Evolutionary conservation across 2,329 filamentous ascomycete species (phyloP), one percentile per base, ranked within the genome.

Genomic region (Fusarium stilboides): DNA sequence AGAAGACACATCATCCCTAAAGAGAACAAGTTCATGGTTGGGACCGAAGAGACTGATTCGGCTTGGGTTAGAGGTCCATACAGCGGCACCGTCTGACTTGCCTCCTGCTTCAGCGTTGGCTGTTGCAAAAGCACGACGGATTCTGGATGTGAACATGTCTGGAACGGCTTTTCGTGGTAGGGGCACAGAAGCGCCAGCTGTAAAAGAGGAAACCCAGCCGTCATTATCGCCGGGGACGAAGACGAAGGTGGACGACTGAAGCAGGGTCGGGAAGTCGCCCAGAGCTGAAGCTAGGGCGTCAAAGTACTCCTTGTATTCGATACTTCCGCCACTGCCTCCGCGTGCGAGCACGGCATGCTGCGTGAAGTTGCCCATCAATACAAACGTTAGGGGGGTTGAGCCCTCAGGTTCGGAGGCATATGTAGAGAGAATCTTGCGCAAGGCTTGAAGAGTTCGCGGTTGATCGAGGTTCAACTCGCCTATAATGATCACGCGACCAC

Each of bases 181-280:
- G 0, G 91, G 88, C 1, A 88, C 87, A 1, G 91, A 89, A 2
- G 92, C 91, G 6, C 93, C 93, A 3, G 90, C 91, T 1, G 89
- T 89, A 77, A 97, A 97, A 3, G 94, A 88, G 1, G 94, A 97
- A 7, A 91, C 89, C 96, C 96, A 99, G n/a, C 93, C 94, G 78
- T 99, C 96, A 77, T 98, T 97, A 80, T 98, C 95, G 31, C 96
- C 96, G 0, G 96, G 96, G 0, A 98, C 92, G 76, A 99, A 97
- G 33, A 97, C 85, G 77, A 98, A 97, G 0, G 92, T 95, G 7
- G 92, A 91, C 26, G 88, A 87, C 58, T 91, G 91, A 43, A 98
- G 86, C 15, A 99, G 86, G 1, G 87, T 85, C 5, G 94, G 93
- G 75, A 94, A 98, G 71, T 98, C 94, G 9, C 92, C 86, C 8